Evolutionary conservation across 176 grass and related monocot genomes (phyloP).

Genomic region (Elymus sibiricus): DNA sequence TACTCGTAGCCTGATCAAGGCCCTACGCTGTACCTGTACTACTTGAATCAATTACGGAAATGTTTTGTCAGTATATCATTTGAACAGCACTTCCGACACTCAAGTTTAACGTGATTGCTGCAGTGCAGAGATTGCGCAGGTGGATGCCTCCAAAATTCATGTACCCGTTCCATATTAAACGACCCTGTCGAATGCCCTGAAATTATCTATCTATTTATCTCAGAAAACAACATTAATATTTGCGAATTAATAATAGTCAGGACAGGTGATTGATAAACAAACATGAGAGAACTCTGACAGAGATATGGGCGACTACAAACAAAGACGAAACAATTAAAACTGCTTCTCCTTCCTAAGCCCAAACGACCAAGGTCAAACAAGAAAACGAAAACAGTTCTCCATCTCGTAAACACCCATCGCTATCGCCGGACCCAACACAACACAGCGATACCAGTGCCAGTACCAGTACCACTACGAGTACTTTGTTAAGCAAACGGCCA

Average conservation of each 20-base stretch:
- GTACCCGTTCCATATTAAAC: neutral
- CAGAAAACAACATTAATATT: neutral
- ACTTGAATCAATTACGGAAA: no score
- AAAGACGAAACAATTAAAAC: neutral
- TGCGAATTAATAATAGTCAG: no score
- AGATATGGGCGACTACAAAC: neutral
- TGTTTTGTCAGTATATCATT: no score
- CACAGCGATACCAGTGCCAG: neutral
- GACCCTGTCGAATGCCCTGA: neutral
- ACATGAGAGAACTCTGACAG: neutral
- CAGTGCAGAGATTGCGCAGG: neutral
- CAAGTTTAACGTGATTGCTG: neutral
- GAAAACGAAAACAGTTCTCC: neutral
- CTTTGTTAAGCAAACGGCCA: constrained; percentile 18
- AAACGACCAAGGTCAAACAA: constrained; percentile 18
- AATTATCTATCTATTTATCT: neutral
- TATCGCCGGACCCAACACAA: neutral
- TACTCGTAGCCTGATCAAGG: no score
- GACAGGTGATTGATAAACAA: neutral
- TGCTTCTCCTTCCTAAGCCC: neutral
- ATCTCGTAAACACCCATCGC: constrained; percentile 14
- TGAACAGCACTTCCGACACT: neutral
- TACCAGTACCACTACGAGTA: neutral
- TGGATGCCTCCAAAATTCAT: neutral
- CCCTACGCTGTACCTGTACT: no score